Percentiles rank a stretch among this genome's conserved stretches.
phyloP scores from a whole-genome alignment of 768 basidiomycete species.

The Cantharellus cinnabarinus region DNA sequence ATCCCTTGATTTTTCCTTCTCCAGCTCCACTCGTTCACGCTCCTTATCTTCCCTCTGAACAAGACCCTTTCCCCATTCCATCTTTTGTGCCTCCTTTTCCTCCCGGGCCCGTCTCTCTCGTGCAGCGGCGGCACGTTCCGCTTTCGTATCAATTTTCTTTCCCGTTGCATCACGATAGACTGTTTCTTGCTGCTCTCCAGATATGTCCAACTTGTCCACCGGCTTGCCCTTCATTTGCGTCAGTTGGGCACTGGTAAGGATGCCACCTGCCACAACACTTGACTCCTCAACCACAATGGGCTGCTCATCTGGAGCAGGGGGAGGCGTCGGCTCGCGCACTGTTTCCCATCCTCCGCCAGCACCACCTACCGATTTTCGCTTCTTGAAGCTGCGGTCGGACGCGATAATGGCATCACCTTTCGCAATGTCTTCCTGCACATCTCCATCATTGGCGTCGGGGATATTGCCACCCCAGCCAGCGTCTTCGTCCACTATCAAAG shows the following conservation, averaged over 20 bases:
- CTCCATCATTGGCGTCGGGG: slow-evolving; percentile 33
- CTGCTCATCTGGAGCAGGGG: slow-evolving; percentile 39
- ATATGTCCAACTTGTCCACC: slow-evolving; percentile 27
- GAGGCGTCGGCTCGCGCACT: slow-evolving; percentile 31
- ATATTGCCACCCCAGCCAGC: slow-evolving; percentile 33
- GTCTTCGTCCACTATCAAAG: slow-evolving; percentile 38
- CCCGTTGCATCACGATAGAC: slow-evolving; percentile 85
- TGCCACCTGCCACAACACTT: slow-evolving; percentile 16
- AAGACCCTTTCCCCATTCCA: slow-evolving; percentile 96
- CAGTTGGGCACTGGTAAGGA: slow-evolving; percentile 11
- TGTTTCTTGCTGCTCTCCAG: slow-evolving; percentile 62
- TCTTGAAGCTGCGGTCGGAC: slow-evolving; percentile 60
- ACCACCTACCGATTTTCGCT: slow-evolving; percentile 25
- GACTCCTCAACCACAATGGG: slow-evolving; percentile 41
- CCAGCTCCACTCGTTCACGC: slow-evolving; percentile 38
- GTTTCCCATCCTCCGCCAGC: slow-evolving; percentile 45
- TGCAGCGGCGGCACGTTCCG: slow-evolving; percentile 68
- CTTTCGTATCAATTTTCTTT: slow-evolving; percentile 72
- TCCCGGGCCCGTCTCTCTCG: slow-evolving; percentile 58
- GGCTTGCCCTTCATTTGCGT: slow-evolving; percentile 16
- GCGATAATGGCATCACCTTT: slow-evolving; percentile 22
- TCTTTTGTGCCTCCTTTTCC: slow-evolving; percentile 74
- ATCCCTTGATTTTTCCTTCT: slow-evolving; percentile 40
- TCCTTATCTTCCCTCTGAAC: slow-evolving; percentile 73
- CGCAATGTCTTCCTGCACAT: slow-evolving; percentile 26